A percentile compares a stretch with the other conserved stretches of the same genome.
Evolutionary conservation across 306 rosid species (phyloP).

Genomic region (Prinsepia uniflora): DNA sequence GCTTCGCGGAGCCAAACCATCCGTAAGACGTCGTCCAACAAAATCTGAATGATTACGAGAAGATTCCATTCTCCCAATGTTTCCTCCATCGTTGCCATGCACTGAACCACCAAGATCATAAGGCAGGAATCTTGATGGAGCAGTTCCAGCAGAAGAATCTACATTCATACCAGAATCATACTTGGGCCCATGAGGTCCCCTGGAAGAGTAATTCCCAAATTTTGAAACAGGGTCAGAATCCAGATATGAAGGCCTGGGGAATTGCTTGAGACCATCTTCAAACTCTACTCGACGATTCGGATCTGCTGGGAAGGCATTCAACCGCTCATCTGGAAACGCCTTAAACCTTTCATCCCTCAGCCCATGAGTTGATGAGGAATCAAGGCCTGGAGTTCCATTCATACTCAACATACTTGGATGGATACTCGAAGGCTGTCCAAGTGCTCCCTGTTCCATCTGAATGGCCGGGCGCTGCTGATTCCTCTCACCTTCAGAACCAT

Average conservation of each 20-base stretch:
- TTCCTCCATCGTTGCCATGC: conserved; percentile 44
- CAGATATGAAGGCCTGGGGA: conserved; percentile 52
- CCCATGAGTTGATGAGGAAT: conserved; percentile 35
- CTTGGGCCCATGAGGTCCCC: conserved; percentile 34
- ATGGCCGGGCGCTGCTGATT: conserved; percentile 30
- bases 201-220: conserved; percentile 41
- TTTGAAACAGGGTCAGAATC: conserved; percentile 57
- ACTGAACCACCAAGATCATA: conserved; percentile 26
- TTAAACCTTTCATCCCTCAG: conserved; percentile 66
- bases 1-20: conserved; percentile 61
- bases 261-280: conserved; percentile 62
- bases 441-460: conserved; percentile 26
- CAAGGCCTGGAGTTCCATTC: conserved; percentile 41
- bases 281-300: conserved; percentile 48
- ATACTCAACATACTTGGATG: conserved; percentile 27
- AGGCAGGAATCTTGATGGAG: conserved; percentile 33
- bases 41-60: conserved; percentile 43
- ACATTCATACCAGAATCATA: conserved; percentile 31
- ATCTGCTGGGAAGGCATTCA: conserved; percentile 35
- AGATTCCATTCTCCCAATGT: conserved; percentile 46
- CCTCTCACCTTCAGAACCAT: conserved; percentile 48
- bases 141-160: conserved; percentile 34
- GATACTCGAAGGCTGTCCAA: conserved; percentile 30
- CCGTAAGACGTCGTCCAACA: conserved; percentile 54
- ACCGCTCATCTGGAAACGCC: conserved; percentile 39